Evolutionary conservation across 2,329 filamentous ascomycete species (phyloP).

Genomic region (Sclerotinia spermophila): DNA sequence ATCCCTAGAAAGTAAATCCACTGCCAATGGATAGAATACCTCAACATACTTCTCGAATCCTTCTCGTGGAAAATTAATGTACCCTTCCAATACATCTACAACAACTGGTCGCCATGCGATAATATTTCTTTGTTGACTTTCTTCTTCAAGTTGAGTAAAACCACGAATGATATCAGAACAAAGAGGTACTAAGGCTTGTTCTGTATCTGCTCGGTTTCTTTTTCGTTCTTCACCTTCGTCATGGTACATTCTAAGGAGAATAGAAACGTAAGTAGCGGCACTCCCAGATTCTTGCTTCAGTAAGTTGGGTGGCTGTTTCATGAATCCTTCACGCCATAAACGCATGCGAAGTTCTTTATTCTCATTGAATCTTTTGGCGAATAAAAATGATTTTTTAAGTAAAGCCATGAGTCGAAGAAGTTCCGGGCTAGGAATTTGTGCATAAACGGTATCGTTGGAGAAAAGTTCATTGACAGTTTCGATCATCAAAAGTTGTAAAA

Average conservation of each 20-base stretch:
- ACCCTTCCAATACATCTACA: slow-evolving; percentile 93
- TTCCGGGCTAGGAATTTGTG: slow-evolving; percentile 84
- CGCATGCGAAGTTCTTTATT: slow-evolving; percentile 94
- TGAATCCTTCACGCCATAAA: slow-evolving; percentile 96
- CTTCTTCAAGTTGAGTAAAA: slow-evolving; percentile 85
- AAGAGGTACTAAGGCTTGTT: slow-evolving; percentile 86
- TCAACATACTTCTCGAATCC: slow-evolving; percentile 77
- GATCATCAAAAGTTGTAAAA: slow-evolving; percentile 97
- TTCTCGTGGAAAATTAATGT: slow-evolving; percentile 73
- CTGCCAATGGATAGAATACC: slow-evolving; percentile 80
- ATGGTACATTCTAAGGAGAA: slow-evolving; percentile 95
- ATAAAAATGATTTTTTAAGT: slow-evolving; percentile 93
- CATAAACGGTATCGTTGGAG: slow-evolving; percentile 92
- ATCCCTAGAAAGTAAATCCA: slow-evolving; percentile 80
- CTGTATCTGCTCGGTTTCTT: slow-evolving; percentile 75
- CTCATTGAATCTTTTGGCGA: slow-evolving; percentile 95
- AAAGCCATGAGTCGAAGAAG: slow-evolving; percentile 89
- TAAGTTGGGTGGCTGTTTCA: slow-evolving; percentile 97
- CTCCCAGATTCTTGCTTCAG: slow-evolving; percentile 94
- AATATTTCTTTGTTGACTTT: slow-evolving; percentile 95
- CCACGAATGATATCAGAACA: slow-evolving; percentile 90
- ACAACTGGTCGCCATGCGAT: slow-evolving; percentile 96
- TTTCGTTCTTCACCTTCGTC: slow-evolving; percentile 81
- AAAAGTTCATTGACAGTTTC: slow-evolving; percentile 99
- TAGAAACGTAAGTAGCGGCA: slow-evolving; percentile 91